Evolutionary conservation across 2,329 filamentous ascomycete genomes (phyloP).

Genomic region (Hymenoscyphus linearis): DNA sequence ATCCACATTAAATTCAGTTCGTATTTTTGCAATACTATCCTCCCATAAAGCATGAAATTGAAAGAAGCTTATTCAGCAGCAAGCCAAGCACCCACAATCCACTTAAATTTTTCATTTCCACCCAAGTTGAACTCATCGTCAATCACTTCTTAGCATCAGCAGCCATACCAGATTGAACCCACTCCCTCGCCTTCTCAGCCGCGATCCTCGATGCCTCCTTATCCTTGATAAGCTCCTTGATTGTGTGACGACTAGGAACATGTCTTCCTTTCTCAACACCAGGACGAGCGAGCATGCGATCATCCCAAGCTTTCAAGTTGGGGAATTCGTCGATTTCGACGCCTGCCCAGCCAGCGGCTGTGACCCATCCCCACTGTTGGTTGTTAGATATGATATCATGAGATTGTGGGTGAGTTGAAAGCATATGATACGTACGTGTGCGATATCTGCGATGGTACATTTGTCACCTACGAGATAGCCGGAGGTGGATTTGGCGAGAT

Average conservation of each 20-base stretch:
- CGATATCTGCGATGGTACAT: constrained; percentile 72
- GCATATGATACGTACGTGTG: constrained; percentile 38
- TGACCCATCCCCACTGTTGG: constrained; percentile 21
- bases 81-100: too few relatives aligned
- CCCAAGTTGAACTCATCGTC: too few relatives aligned
- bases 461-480: constrained; percentile 63
- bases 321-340: constrained; percentile 73
- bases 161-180: constrained; percentile 65
- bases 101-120: too few relatives aligned
- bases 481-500: constrained; percentile 53
- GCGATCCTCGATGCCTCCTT: constrained; percentile 51
- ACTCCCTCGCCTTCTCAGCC: constrained; percentile 48
- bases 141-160: constrained; percentile 26
- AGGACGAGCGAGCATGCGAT: constrained; percentile 61
- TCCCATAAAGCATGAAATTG: too few relatives aligned
- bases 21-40: too few relatives aligned
- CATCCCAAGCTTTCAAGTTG: constrained; percentile 69
- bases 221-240: constrained; percentile 43
- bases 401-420: not conserved
- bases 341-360: constrained; percentile 40
- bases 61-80: too few relatives aligned
- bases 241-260: constrained; percentile 62
- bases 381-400: not conserved
- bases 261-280: constrained; percentile 71
- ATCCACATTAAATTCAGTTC: too few relatives aligned